Evolutionary conservation across 139 green algal genomes (phyloP).

Genomic region (Spirogloea muscicola): DNA sequence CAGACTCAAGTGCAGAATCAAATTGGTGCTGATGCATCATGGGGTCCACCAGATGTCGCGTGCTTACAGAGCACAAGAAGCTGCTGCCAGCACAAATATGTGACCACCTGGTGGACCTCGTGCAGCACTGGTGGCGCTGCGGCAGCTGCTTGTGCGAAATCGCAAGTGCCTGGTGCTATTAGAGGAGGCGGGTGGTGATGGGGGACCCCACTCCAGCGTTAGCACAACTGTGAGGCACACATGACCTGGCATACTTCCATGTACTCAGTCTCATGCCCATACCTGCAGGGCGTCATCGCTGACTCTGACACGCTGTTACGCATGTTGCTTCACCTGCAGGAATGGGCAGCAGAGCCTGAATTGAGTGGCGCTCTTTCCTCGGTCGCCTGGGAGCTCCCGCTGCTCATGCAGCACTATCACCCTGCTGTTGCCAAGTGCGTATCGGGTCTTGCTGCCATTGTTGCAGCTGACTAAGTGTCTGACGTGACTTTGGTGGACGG

Average conservation of each 20-base stretch:
- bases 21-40: no score
- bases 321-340: constrained; percentile 5
- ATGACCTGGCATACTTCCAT: not conserved
- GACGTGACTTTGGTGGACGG: no score
- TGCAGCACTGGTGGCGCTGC: constrained; percentile 29
- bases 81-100: no score
- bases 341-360: constrained; percentile 37
- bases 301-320: not conserved
- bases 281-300: not conserved
- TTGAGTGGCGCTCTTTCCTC: constrained; percentile 24
- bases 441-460: not conserved
- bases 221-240: not conserved
- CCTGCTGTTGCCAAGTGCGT: constrained; percentile 18
- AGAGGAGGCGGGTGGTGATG: constrained; percentile 26
- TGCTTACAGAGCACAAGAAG: no score
- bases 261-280: not conserved
- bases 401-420: constrained; percentile 44
- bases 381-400: constrained; percentile 45
- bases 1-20: no score
- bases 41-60: no score
- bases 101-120: not conserved
- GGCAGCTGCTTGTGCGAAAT: constrained; percentile 38
- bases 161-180: constrained; percentile 10
- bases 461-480: not conserved
- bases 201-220: constrained; percentile 6